phyloP scores from a whole-genome alignment of 805 yeast species.

The Metschnikowia arizonensis region DNA sequence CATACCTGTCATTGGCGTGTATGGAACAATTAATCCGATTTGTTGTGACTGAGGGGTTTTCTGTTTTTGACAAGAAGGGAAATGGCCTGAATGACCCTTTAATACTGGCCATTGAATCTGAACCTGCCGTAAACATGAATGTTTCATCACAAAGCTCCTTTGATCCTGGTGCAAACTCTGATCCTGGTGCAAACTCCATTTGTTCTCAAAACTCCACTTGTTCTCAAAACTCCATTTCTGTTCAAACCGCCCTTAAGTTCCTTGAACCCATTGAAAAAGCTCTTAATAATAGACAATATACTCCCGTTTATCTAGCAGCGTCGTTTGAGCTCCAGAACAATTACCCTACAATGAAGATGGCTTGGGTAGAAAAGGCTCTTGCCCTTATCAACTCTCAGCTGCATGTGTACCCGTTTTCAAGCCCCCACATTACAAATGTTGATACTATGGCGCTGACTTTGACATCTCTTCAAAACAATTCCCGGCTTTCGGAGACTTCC shows the following conservation, averaged over 20 bases:
- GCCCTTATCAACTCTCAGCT: constrained; percentile 1
- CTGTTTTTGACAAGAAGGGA: too few relatives aligned
- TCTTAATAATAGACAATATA: constrained; percentile 58
- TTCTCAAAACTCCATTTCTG: too few relatives aligned
- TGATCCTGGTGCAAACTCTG: too few relatives aligned
- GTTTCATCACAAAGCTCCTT: too few relatives aligned
- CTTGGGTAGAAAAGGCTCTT: constrained; percentile 11
- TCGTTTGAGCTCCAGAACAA: constrained; percentile 25
- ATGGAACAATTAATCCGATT: constrained; percentile 23
- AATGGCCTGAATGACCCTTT: too few relatives aligned
- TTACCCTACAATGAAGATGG: constrained; percentile 17
- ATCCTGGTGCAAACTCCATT: too few relatives aligned
- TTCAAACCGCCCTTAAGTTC: not conserved
- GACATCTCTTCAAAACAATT: not conserved
- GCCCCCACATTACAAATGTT: not conserved
- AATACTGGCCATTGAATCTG: too few relatives aligned
- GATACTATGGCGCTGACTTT: not conserved
- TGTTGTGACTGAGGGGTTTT: too few relatives aligned
- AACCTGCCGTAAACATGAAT: too few relatives aligned
- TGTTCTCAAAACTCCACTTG: too few relatives aligned
- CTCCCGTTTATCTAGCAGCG: constrained; percentile 30
- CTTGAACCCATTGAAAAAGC: constrained; percentile 26
- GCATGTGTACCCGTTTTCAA: not conserved
- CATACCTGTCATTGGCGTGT: constrained; percentile 59
- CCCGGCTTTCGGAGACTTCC: not conserved